phyloP scores from a whole-genome alignment of 2,329 filamentous ascomycete genomes.

The Dothistroma septosporum region DNA sequence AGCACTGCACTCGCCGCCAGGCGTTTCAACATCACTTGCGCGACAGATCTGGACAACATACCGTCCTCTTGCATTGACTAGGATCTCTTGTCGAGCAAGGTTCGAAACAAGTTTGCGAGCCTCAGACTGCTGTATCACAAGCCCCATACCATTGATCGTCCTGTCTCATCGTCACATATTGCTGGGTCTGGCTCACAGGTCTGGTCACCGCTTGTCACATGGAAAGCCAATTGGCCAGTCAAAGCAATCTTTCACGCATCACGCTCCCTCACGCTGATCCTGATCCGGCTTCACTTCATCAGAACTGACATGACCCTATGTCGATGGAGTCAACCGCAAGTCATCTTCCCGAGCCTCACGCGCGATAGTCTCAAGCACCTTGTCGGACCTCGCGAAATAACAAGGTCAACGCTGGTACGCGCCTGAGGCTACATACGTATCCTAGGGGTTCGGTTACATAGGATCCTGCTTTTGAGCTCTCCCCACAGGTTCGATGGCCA shows the following conservation, averaged over 20 bases:
- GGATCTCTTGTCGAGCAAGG: background rate
- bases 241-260: background rate
- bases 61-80: background rate
- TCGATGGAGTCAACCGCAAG: background rate
- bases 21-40: background rate
- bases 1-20: too few species aligned
- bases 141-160: background rate
- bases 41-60: background rate
- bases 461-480: background rate
- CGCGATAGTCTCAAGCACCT: background rate
- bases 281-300: background rate
- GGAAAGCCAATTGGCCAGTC: too few species aligned
- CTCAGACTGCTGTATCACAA: background rate
- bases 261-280: background rate
- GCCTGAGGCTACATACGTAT: background rate
- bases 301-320: background rate
- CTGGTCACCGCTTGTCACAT: background rate
- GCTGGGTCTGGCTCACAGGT: background rate
- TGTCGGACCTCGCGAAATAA: background rate
- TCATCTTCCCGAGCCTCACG: background rate
- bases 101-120: background rate
- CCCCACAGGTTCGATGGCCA: background rate
- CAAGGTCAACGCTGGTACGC: background rate
- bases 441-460: background rate
- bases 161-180: background rate